Percentiles rank a stretch among this genome's conserved stretches.
Evolutionary conservation across 2,329 filamentous ascomycete species (phyloP).

Genomic region (Nannizziopsis barbatae): DNA sequence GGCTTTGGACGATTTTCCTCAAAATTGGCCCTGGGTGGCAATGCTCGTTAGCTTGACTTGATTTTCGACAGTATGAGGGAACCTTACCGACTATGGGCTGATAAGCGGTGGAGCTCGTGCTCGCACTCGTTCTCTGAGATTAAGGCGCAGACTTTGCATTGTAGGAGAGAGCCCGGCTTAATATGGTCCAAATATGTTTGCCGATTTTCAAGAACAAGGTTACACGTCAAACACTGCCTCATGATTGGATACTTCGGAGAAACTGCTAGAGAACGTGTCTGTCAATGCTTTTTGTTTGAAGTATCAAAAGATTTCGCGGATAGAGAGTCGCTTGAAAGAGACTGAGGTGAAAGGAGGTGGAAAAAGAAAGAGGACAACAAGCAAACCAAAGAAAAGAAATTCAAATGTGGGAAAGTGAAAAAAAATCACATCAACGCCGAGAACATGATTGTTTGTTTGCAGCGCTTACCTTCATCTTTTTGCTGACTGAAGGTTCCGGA

Average conservation of each 20-base stretch:
- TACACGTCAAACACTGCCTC: constrained; percentile 6
- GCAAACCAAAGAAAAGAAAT: no score
- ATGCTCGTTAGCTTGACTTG: neutral
- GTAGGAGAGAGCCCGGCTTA: neutral
- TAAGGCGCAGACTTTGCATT: constrained; percentile 1
- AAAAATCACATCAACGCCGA: no score
- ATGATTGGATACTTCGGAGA: neutral
- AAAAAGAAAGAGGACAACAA: no score
- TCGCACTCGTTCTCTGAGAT: constrained; percentile 4
- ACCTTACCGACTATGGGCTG: neutral
- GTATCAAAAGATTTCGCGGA: no score
- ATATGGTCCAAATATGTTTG: constrained; percentile 3
- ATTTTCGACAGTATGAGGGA: neutral
- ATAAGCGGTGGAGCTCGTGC: constrained; percentile 2
- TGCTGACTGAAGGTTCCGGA: no score
- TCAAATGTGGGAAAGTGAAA: no score
- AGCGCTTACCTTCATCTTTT: no score
- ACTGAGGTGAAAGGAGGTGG: no score
- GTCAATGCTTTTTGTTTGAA: neutral
- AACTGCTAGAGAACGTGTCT: neutral
- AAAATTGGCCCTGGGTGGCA: no score
- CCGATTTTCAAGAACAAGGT: neutral
- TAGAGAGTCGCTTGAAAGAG: no score
- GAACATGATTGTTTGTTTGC: no score
- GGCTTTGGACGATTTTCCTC: no score